A percentile compares a stretch with the other conserved stretches of the same genome.
Evolutionary conservation across 257 asterid genomes (phyloP).

Genomic region (Solanum appendiculatum): DNA sequence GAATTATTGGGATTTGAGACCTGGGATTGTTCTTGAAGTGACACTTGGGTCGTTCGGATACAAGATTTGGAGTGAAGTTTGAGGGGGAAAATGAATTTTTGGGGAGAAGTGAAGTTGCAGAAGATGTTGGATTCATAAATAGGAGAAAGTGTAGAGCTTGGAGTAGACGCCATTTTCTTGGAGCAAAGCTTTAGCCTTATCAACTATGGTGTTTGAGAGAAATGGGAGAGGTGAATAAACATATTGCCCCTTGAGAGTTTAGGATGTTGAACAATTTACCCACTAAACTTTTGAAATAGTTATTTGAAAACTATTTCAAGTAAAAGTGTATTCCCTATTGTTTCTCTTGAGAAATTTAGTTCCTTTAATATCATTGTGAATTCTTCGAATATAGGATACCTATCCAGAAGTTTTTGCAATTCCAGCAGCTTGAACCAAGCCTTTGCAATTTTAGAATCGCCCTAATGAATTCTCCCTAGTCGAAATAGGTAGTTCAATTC

Average conservation of each 20-base stretch:
- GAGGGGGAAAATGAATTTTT: conserved; percentile 18
- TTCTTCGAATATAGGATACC: no score
- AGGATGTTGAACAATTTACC: neutral
- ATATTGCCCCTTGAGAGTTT: neutral
- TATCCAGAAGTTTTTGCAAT: no score
- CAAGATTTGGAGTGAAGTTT: conserved; percentile 18
- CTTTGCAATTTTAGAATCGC: neutral
- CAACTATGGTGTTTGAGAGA: neutral
- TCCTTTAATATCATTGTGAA: neutral
- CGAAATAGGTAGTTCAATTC: no score
- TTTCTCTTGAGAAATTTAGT: neutral
- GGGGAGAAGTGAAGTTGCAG: conserved; percentile 23
- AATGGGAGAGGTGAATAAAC: neutral
- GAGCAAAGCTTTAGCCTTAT: neutral
- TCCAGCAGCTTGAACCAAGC: neutral
- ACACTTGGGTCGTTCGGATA: conserved; percentile 13
- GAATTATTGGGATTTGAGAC: conserved; percentile 11
- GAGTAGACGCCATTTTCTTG: conserved; percentile 38
- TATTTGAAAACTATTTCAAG: neutral
- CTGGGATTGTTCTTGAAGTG: conserved; percentile 25
- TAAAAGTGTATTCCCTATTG: neutral
- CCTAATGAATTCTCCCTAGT: no score
- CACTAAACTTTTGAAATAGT: neutral
- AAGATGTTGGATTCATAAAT: conserved; percentile 30
- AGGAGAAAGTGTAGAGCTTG: conserved; percentile 27